These are phyloP conservation scores for Cladosporium sp. DNA, from an alignment of 2,329 filamentous ascomycete genomes.

Conservation along the genomic window DNA sequence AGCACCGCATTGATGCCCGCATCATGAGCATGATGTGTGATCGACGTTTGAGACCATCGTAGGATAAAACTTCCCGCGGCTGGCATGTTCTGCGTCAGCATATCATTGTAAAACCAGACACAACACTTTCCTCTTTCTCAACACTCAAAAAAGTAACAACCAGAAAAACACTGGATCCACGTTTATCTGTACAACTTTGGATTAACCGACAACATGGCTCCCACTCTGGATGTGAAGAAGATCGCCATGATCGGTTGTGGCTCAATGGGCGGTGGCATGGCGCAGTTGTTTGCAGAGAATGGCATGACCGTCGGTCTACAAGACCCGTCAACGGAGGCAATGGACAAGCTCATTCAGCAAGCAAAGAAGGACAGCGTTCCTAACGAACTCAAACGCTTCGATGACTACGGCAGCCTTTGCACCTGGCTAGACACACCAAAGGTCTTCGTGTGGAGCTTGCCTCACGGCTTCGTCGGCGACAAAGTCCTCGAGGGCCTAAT, in stretches of 20 bases:
- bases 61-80: neutral
- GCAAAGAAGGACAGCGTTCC: constrained; percentile 43
- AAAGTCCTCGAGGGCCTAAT: constrained; percentile 49
- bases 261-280: constrained; percentile 62
- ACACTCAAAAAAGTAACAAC: neutral
- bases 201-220: constrained; percentile 8
- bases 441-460: constrained; percentile 36
- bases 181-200: neutral
- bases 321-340: constrained; percentile 53
- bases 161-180: neutral
- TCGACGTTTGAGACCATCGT: neutral
- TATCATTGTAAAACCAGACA: neutral
- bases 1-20: constrained; percentile 8
- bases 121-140: neutral
- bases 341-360: constrained; percentile 46
- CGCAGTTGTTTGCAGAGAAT: constrained; percentile 59
- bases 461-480: constrained; percentile 45
- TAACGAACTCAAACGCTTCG: constrained; percentile 42
- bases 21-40: constrained; percentile 2
- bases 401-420: constrained; percentile 54
- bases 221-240: constrained; percentile 34
- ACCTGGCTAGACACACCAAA: constrained; percentile 45
- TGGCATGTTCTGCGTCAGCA: neutral
- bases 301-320: constrained; percentile 56
- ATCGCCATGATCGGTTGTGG: constrained; percentile 60